Conservation (phyloP, 2,329 filamentous ascomycete species). For the Colletotrichum sp. region DNA sequence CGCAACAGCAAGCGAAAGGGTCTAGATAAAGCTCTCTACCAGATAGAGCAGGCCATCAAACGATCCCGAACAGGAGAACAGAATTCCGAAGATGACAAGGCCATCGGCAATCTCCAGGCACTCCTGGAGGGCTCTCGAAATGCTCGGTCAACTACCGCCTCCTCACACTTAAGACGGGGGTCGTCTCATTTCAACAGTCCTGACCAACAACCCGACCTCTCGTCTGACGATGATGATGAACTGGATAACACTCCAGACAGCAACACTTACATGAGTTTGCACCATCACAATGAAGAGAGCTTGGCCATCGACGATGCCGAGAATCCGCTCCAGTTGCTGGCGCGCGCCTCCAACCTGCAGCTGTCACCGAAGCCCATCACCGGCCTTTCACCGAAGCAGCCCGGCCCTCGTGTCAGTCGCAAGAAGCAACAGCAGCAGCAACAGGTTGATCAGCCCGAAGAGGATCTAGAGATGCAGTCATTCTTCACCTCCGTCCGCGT, state of each 20-base stretch:
- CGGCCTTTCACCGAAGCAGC: conserved; percentile 22
- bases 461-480: conserved; percentile 57
- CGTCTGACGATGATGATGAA: conserved; percentile 36
- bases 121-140: conserved; percentile 37
- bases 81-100: conserved; percentile 48
- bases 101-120: conserved; percentile 47
- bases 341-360: conserved; percentile 73
- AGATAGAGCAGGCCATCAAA: conserved; percentile 74
- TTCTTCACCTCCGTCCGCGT: conserved; percentile 73
- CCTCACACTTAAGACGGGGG: conserved; percentile 22
- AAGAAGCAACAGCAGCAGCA: conserved; percentile 17
- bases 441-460: conserved; percentile 32
- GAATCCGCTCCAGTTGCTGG: conserved; percentile 76
- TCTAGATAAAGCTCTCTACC: conserved; percentile 75
- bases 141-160: conserved; percentile 20
- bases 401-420: conserved; percentile 8
- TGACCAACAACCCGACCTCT: conserved; percentile 33
- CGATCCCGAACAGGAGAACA: conserved; percentile 54
- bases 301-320: conserved; percentile 75
- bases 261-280: conserved; percentile 25
- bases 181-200: conserved; percentile 23
- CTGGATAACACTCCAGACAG: conserved; percentile 30
- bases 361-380: conserved; percentile 46
- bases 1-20: conserved; percentile 71
- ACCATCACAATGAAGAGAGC: conserved; percentile 46